These are phyloP conservation scores for Yarrowia hollandica DNA, from an alignment of 805 yeast genomes.

Conservation along the genomic window DNA sequence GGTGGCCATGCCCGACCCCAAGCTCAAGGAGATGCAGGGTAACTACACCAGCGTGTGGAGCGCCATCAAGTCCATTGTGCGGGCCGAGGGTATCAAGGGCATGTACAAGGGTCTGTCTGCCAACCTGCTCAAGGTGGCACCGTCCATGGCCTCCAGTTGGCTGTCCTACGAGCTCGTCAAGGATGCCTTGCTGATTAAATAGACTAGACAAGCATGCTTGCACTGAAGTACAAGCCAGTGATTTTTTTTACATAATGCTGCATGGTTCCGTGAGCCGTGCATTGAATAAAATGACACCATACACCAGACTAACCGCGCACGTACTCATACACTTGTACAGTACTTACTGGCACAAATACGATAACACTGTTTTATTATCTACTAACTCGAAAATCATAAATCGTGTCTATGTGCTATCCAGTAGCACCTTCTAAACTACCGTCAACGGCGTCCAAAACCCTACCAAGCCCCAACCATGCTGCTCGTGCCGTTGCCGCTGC, in stretches of 20 bases:
- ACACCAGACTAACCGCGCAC: too few relatives aligned
- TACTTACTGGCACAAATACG: too few relatives aligned
- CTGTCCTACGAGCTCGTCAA: constrained; percentile 75
- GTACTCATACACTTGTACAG: too few relatives aligned
- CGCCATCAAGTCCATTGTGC: constrained; percentile 70
- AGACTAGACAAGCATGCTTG: constrained; percentile 17
- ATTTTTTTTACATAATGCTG: too few relatives aligned
- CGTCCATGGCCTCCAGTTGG: constrained; percentile 97
- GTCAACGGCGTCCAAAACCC: too few relatives aligned
- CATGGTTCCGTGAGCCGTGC: not conserved
- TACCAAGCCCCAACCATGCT: constrained; percentile 29
- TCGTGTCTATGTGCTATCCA: constrained; percentile 17
- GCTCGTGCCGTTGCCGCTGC: constrained; percentile 15
- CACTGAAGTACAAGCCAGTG: not conserved
- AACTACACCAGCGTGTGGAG: constrained; percentile 67
- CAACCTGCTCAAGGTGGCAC: constrained; percentile 84
- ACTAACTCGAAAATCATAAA: not conserved
- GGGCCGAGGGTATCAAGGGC: constrained; percentile 79
- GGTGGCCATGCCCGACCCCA: constrained; percentile 62
- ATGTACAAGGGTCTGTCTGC: constrained; percentile 62
- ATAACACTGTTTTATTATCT: not conserved
- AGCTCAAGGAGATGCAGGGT: constrained; percentile 52
- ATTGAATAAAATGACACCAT: not conserved
- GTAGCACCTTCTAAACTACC: constrained; percentile 8
- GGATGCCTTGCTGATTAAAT: constrained; percentile 38